Evolutionary conservation across 2,329 filamentous ascomycete species (phyloP).

Genomic region (Epichloe coenophiala): DNA sequence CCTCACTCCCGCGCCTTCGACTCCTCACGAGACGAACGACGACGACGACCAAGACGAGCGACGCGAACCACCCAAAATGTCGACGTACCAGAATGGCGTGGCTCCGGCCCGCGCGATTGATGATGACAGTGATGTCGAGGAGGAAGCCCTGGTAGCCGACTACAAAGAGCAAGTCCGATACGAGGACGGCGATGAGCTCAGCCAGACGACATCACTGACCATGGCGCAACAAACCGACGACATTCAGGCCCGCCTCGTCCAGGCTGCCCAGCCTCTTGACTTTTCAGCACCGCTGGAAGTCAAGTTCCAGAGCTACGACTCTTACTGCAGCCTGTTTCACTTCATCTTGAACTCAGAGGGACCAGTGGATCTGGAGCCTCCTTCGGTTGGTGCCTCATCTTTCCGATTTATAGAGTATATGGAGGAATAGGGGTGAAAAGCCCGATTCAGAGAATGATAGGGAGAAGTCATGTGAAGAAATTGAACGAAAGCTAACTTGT

Average conservation of each 20-base stretch:
- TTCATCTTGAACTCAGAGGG: conserved; percentile 98
- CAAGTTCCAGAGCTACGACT: conserved; percentile 98
- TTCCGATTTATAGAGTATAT: not conserved
- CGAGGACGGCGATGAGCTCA: conserved; percentile 71
- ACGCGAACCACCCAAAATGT: conserved; percentile 33
- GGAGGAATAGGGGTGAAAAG: not conserved
- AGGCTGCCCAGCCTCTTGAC: conserved; percentile 87
- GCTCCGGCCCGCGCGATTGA: conserved; percentile 47
- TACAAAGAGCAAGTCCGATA: conserved; percentile 95
- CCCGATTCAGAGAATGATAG: not conserved
- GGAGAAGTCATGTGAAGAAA: not conserved
- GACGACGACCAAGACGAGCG: conserved; percentile 16
- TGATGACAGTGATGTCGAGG: conserved; percentile 88
- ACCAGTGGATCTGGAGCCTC: conserved; percentile 93
- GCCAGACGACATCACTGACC: conserved; percentile 55
- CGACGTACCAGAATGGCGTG: conserved; percentile 47
- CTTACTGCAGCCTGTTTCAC: conserved; percentile 98
- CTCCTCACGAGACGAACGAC: conserved; percentile 12
- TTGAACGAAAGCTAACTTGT: conserved; percentile 5
- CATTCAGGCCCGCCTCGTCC: conserved; percentile 80
- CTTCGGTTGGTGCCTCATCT: conserved; percentile 53
- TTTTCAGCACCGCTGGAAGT: conserved; percentile 91
- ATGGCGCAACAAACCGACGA: conserved; percentile 71
- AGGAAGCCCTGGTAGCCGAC: conserved; percentile 90
- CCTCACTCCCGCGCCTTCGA: conserved; percentile 11